A percentile compares a stretch with the other conserved stretches of the same genome.
phyloP scores from a whole-genome alignment of 2,329 filamentous ascomycete genomes.

The Colletotrichum euphorbiae region DNA sequence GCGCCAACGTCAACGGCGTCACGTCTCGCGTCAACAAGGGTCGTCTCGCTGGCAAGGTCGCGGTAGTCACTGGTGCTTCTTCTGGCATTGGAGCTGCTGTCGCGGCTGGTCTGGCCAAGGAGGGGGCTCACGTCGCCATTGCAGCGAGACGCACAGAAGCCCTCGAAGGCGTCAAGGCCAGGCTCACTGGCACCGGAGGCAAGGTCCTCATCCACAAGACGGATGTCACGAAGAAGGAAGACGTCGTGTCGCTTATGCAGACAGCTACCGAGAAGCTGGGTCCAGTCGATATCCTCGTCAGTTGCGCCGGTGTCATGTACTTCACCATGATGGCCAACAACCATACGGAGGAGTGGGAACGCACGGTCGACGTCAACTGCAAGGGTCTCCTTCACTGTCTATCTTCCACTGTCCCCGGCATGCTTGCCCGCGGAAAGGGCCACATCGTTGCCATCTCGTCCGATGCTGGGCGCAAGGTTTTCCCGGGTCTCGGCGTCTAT shows the following conservation, averaged over 20 bases:
- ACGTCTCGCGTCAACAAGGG: constrained; percentile 55
- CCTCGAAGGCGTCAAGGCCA: constrained; percentile 74
- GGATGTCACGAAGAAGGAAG: constrained; percentile 74
- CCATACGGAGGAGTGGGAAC: constrained; percentile 81
- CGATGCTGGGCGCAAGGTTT: constrained; percentile 84
- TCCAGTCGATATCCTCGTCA: constrained; percentile 81
- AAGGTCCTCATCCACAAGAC: constrained; percentile 78
- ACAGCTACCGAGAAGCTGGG: constrained; percentile 72
- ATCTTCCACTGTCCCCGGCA: constrained; percentile 74
- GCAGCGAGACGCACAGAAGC: constrained; percentile 77
- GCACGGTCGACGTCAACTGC: constrained; percentile 87
- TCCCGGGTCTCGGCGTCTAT: constrained; percentile 85
- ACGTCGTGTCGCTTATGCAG: constrained; percentile 75
- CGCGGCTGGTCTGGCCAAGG: constrained; percentile 73
- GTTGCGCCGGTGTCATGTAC: constrained; percentile 88
- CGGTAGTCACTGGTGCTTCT: constrained; percentile 82
- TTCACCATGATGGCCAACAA: constrained; percentile 88
- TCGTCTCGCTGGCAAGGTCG: constrained; percentile 75
- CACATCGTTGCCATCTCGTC: constrained; percentile 87
- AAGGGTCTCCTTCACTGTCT: constrained; percentile 83
- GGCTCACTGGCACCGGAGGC: constrained; percentile 64
- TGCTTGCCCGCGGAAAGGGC: constrained; percentile 76
- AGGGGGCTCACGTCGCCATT: constrained; percentile 79
- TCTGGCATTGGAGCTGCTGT: constrained; percentile 84
- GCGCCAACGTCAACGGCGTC: constrained; percentile 47